Evolutionary conservation across 495 filamentous ascomycete genomes (phyloP).

Genomic region (Xylaria castorea): DNA sequence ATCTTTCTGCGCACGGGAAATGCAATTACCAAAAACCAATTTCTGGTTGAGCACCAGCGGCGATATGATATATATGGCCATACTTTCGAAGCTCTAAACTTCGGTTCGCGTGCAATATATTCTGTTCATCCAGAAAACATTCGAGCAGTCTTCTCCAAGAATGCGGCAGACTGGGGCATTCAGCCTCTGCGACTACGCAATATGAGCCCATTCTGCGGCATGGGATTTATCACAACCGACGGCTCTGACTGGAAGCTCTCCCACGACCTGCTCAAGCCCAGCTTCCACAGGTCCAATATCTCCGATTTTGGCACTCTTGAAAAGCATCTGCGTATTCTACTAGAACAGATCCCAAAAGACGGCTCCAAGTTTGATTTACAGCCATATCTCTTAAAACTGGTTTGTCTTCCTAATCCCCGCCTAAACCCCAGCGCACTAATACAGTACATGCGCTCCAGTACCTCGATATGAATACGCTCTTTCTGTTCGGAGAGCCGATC

Average conservation of each 20-base stretch:
- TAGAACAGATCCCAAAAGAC: slow-evolving; percentile 42
- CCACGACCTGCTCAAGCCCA: slow-evolving; percentile 49
- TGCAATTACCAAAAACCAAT: slow-evolving; percentile 33
- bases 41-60: slow-evolving; percentile 33
- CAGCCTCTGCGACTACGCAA: slow-evolving; percentile 30
- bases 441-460: slow-evolving; percentile 30
- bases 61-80: slow-evolving; percentile 36
- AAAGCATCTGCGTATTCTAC: slow-evolving; percentile 48
- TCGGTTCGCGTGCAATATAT: slow-evolving; percentile 30
- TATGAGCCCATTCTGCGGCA: slow-evolving; percentile 42
- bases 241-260: slow-evolving; percentile 50
- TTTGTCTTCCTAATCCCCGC: slow-evolving; percentile 34
- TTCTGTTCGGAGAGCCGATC: slow-evolving; percentile 63
- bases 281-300: slow-evolving; percentile 43
- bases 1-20: slow-evolving; percentile 37
- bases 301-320: slow-evolving; percentile 41
- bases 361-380: slow-evolving; percentile 59
- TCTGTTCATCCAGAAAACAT: slow-evolving; percentile 33
- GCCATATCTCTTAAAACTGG: slow-evolving; percentile 61
- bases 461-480: slow-evolving; percentile 64
- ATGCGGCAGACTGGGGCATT: slow-evolving; percentile 35
- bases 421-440: slow-evolving; percentile 27
- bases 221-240: slow-evolving; percentile 51
- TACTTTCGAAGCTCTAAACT: slow-evolving; percentile 34
- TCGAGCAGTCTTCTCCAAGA: slow-evolving; percentile 33